Base-by-base conservation (phyloP, 495 filamentous ascomycete species). In the Penicillium psychrofluorescens region DNA sequence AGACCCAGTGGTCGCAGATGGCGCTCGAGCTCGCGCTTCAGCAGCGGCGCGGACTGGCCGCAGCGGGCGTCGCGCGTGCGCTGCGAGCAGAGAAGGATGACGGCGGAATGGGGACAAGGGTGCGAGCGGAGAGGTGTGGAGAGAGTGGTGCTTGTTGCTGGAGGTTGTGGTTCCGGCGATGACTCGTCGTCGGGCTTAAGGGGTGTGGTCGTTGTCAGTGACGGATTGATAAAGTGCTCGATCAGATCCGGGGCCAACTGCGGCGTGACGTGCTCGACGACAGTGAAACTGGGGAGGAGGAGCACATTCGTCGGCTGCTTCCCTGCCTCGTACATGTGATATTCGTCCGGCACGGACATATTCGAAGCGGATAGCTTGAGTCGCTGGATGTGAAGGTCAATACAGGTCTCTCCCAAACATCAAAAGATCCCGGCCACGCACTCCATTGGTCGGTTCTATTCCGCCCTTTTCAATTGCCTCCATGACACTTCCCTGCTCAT, bases 401-500 rank as follows among this genome's bases (percentile, higher is more conserved):
- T 22, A 22, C 22, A 22, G 22, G 4, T 22, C 22, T 22, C 22
- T 22, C 2, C 22, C 22, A 22, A 22, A 22, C 3, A 6, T 4
- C 4, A 22, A 22, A 22, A 22, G 22, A 22, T 0, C 22, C 22
- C 22, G 6, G 22, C 4, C 22, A 22, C 78, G 52, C 73, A 92
- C 86, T 52, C 90, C 90, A 58, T 91, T 94, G 41, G 58, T 74
- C 0, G 85, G 83, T 54, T 79, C 76, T 27, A 81, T 66, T 8
- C 67, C 65, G 7, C 75, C 67, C 46, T 77, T 77, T 44, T 76
- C 80, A 56, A 97, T 79, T 7, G 90, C 94, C 68, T 94, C 82
- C 92, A 98, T 97, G 27, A 98, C 78, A 57, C 89, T 95, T 1
- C 90, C 94, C 63, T 81, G 78, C 68, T 97, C 92, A 53, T 97